These are phyloP conservation scores for Westerdykella sp. DNA, from an alignment of 2,329 filamentous ascomycete species.

Conservation along the genomic window DNA sequence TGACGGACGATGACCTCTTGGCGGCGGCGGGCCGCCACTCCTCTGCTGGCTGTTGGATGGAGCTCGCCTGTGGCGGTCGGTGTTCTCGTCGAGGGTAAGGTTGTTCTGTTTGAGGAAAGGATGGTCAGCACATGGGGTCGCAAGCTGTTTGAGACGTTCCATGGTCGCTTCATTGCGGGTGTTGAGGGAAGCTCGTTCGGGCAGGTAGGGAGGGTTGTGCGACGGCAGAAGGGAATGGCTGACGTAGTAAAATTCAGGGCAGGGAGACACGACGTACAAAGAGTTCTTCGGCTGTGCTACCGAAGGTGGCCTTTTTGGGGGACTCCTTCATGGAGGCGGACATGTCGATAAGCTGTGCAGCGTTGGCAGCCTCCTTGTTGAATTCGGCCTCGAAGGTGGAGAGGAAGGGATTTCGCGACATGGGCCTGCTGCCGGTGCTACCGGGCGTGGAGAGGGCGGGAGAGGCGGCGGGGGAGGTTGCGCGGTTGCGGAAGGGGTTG, in stretches of 20 bases:
- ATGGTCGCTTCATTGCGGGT: conserved; percentile 19
- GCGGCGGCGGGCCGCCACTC: conserved; percentile 44
- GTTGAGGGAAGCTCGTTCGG: background rate
- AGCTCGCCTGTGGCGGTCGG: conserved; percentile 34
- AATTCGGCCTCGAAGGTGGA: conserved; percentile 48
- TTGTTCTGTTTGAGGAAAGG: conserved; percentile 51
- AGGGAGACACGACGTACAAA: conserved; percentile 58
- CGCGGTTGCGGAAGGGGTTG: conserved; percentile 73
- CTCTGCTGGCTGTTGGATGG: conserved; percentile 35
- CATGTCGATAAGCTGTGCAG: conserved; percentile 32
- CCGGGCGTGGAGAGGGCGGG: conserved; percentile 32
- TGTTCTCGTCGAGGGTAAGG: conserved; percentile 59
- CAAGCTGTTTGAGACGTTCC: conserved; percentile 38
- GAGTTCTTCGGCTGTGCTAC: conserved; percentile 58
- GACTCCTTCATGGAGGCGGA: conserved; percentile 36
- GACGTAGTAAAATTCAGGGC: conserved; percentile 11
- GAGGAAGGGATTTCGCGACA: conserved; percentile 71
- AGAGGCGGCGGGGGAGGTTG: conserved; percentile 49
- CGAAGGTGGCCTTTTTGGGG: conserved; percentile 42
- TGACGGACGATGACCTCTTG: conserved; percentile 53
- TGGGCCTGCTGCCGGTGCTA: conserved; percentile 59
- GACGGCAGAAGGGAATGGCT: conserved; percentile 11
- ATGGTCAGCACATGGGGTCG: conserved; percentile 39
- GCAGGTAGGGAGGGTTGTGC: conserved; percentile 8
- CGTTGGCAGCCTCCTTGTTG: conserved; percentile 30